Conservation (phyloP, 495 filamentous ascomycete species). For the Aspergillus incahuasiensis region DNA sequence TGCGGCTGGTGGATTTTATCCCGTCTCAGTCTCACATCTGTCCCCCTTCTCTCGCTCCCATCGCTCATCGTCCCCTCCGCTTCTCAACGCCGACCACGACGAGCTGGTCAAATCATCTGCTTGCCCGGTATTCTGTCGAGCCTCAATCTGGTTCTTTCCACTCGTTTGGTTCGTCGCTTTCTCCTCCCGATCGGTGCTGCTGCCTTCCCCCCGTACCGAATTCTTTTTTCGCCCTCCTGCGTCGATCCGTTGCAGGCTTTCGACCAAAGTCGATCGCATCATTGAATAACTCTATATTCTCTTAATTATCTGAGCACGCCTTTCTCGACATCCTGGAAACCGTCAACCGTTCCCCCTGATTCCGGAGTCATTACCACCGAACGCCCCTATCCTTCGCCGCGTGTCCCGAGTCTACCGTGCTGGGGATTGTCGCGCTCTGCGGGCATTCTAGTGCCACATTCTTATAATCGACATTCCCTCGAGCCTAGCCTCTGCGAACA, state of each 20-base stretch:
- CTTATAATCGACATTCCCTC: slow-evolving; percentile 4
- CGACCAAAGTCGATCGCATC: slow-evolving; percentile 4
- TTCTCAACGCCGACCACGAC: not conserved
- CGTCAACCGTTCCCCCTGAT: not conserved
- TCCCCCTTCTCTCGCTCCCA: slow-evolving; percentile 1
- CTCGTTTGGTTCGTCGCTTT: slow-evolving; percentile 16
- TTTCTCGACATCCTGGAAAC: not conserved
- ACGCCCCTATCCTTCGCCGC: slow-evolving; percentile 5
- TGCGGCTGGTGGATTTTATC: slow-evolving; percentile 14
- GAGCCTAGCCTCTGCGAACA: slow-evolving; percentile 2
- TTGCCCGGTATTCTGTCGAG: slow-evolving; percentile 8
- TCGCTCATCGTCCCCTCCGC: not conserved
- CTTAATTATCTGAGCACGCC: not conserved
- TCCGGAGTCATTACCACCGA: not conserved
- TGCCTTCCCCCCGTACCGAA: slow-evolving; percentile 4
- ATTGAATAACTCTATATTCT: not conserved
- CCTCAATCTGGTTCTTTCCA: slow-evolving; percentile 14
- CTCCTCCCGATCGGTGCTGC: slow-evolving; percentile 6
- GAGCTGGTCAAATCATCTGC: not conserved
- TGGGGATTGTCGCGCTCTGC: slow-evolving; percentile 21
- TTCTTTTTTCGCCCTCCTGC: slow-evolving; percentile 9
- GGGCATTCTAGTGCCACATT: slow-evolving; percentile 4
- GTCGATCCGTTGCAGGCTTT: slow-evolving; percentile 9
- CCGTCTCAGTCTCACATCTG: not conserved
- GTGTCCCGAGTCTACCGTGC: slow-evolving; percentile 2